Evolutionary conservation across 2,329 filamentous ascomycete species (phyloP), one percentile per base, ranked within the genome.

Genomic region (Fusarium sp.): DNA sequence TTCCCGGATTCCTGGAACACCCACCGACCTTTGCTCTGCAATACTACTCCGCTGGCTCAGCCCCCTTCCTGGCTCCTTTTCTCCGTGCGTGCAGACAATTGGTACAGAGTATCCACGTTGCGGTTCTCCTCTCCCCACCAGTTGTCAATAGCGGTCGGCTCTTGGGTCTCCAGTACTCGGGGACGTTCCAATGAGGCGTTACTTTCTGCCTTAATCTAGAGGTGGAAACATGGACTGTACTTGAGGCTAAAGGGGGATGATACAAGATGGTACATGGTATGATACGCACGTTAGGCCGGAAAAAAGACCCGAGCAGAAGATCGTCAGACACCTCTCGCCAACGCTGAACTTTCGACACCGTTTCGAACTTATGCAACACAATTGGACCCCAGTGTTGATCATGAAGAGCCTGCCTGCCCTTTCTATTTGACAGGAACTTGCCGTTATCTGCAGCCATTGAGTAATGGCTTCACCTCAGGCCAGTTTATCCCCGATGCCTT

Each of bases 401-500:
- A 36, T 31, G 26, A 53, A 28, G 30, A 52, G 34, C 38, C 45
- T 57, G 47, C 18, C 62, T 44, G 34, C 37, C 44, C 47, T 37
- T 18, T 57, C 31, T 44, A 20, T 26, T 9, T 34, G 33, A 41
- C 52, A 57, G 28, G 28, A 41, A 62, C 31, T 26, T 53, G 37
- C 66, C 45, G 62, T 67, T 42, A 63, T 65, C 60, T 58, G 37
- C 77, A 79, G 33, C 61, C 62, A 13, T 59, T 67, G 37, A 75
- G 53, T 50, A 77, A 53, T 53, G 67, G 65, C 69, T 74, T 73
- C 53, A 78, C 63, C 59, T 60, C 67, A 36, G 70, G 61, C 75
- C 75, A 76, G 54, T 78, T 77, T 40, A 79, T 71, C n/a, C 78
- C 78, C 31, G 78, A 78, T 40, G 73, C 62, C 53, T 74, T 75